phyloP scores from a whole-genome alignment of 208 protist genomes.

The Wallacemonas sp. region DNA sequence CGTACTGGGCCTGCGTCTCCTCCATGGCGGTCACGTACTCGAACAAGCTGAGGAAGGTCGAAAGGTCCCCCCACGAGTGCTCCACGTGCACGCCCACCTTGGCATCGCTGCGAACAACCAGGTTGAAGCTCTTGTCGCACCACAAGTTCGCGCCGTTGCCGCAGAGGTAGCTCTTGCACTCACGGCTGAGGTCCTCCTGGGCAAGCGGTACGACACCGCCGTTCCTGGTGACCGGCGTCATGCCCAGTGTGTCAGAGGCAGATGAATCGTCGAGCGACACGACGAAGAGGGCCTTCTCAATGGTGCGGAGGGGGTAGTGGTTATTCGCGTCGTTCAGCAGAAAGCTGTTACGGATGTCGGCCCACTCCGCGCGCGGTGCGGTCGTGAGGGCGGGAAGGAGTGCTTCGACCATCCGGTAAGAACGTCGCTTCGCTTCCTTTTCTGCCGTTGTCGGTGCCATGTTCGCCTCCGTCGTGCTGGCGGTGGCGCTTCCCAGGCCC shows the following conservation, averaged over 20 bases:
- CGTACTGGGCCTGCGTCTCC: slow-evolving; percentile 43
- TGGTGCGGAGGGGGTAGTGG: slow-evolving; percentile 46
- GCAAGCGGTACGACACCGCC: slow-evolving; percentile 9
- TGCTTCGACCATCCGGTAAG: slow-evolving; percentile 42
- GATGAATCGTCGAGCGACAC: slow-evolving; percentile 62
- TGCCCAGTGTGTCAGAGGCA: neutral
- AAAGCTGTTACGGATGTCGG: slow-evolving; percentile 60
- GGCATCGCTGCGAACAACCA: slow-evolving; percentile 54
- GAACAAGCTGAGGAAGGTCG: slow-evolving; percentile 51
- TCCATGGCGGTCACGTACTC: slow-evolving; percentile 57
- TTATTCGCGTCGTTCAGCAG: slow-evolving; percentile 75
- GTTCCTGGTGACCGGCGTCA: slow-evolving; percentile 9
- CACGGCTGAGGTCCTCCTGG: slow-evolving; percentile 14
- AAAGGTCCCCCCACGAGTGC: slow-evolving; percentile 80
- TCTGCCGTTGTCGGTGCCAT: slow-evolving; percentile 11
- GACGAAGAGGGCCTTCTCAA: slow-evolving; percentile 82
- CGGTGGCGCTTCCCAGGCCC: neutral
- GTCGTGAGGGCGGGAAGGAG: slow-evolving; percentile 72
- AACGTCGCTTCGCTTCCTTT: slow-evolving; percentile 29
- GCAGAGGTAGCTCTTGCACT: slow-evolving; percentile 55
- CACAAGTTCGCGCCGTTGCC: slow-evolving; percentile 72
- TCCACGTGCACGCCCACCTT: slow-evolving; percentile 68
- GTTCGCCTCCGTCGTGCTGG: neutral
- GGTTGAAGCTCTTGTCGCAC: slow-evolving; percentile 85
- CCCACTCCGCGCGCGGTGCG: slow-evolving; percentile 65